Conservation (phyloP, 208 protist species). For the Trypanosomatidae sp. region DNA sequence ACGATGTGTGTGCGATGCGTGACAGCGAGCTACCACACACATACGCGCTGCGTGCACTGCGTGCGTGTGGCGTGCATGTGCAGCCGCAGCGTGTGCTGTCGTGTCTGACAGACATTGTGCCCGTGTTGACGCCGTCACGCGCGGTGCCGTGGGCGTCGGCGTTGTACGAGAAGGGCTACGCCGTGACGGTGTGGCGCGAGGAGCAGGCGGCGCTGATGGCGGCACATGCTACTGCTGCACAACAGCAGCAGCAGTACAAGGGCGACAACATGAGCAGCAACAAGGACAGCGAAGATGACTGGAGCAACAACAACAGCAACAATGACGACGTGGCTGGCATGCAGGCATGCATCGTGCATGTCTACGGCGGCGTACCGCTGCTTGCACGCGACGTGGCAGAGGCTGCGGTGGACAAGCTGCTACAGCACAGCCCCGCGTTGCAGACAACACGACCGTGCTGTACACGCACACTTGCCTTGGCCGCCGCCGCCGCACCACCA, state of each 20-base stretch:
- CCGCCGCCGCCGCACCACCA: background rate
- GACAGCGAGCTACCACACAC: constrained; percentile 16
- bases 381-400: constrained; percentile 45
- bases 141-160: constrained; percentile 24
- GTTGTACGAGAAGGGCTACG: constrained; percentile 29
- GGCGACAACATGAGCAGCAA: background rate
- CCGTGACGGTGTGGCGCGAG: too few species aligned
- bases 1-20: constrained; percentile 7
- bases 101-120: constrained; percentile 35
- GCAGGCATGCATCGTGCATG: constrained; percentile 25
- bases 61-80: constrained; percentile 24
- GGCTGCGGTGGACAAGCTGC: constrained; percentile 28
- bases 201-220: background rate
- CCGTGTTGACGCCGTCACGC: constrained; percentile 14
- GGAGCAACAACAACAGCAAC: background rate
- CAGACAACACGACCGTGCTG: constrained; percentile 8
- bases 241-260: too few species aligned
- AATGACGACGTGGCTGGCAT: background rate
- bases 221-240: too few species aligned
- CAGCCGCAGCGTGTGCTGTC: constrained; percentile 33
- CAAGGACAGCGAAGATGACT: background rate
- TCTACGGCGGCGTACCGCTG: constrained; percentile 49
- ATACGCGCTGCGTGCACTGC: constrained; percentile 20
- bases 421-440: constrained; percentile 12
- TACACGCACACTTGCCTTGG: constrained; percentile 16